These are phyloP conservation scores for Funneliformis geosporum DNA, from an alignment of 192 early-diverging fungal species.

Conservation along the genomic window DNA sequence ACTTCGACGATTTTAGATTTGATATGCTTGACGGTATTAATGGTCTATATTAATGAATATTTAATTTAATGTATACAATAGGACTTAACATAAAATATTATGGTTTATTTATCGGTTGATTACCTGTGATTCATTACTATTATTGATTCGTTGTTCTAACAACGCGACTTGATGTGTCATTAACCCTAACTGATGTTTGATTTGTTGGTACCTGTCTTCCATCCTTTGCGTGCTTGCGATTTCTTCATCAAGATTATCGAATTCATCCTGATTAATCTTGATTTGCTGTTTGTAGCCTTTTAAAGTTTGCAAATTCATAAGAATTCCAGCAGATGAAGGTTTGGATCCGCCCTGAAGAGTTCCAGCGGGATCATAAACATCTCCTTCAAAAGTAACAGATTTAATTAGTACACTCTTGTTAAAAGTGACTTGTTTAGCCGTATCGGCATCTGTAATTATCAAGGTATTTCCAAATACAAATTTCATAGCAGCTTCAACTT, in stretches of 20 bases:
- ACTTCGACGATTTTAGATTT: constrained; percentile 56
- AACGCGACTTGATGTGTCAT: constrained; percentile 75
- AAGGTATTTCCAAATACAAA: constrained; percentile 94
- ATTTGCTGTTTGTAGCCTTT: constrained; percentile 61
- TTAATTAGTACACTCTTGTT: constrained; percentile 77
- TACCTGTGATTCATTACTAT: constrained; percentile 75
- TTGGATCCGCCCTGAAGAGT: constrained; percentile 91
- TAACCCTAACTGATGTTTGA: constrained; percentile 70
- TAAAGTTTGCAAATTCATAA: constrained; percentile 74
- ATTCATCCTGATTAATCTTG: constrained; percentile 46
- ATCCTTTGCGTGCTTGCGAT: constrained; percentile 57
- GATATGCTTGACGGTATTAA: constrained; percentile 58
- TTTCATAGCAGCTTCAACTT: constrained; percentile 82
- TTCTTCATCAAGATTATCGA: constrained; percentile 55
- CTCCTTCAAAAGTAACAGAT: constrained; percentile 96
- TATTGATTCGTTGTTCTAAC: constrained; percentile 73
- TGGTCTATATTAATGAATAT: constrained; percentile 43
- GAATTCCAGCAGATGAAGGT: constrained; percentile 68
- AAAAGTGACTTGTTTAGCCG: constrained; percentile 88
- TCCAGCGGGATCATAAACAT: constrained; percentile 95
- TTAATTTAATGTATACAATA: constrained; percentile 2
- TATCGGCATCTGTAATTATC: constrained; percentile 82
- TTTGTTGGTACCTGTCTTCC: constrained; percentile 57
- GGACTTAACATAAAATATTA: not conserved
- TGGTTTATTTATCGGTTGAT: not conserved